phyloP scores from a whole-genome alignment of 2,329 filamentous ascomycete genomes.

The Ophiostoma piceae region DNA sequence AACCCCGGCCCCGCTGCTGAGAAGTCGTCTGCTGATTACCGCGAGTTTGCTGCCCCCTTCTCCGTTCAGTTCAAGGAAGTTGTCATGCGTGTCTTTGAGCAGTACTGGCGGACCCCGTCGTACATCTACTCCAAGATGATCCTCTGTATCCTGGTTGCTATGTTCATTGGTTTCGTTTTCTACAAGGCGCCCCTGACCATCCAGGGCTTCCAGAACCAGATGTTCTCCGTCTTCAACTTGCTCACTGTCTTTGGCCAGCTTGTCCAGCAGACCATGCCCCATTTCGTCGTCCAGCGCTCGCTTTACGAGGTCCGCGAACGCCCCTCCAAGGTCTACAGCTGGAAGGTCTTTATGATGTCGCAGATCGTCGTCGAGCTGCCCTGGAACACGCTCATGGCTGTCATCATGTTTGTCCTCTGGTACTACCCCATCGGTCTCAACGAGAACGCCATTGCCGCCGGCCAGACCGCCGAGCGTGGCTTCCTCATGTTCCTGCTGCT shows the following conservation, averaged over 20 bases:
- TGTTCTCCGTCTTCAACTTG: conserved; percentile 82
- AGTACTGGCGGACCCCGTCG: conserved; percentile 84
- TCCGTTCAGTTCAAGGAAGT: conserved; percentile 61
- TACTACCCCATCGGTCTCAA: conserved; percentile 83
- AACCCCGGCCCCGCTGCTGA: conserved; percentile 37
- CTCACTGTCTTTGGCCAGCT: conserved; percentile 76
- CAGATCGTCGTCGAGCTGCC: conserved; percentile 81
- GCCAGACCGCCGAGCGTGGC: conserved; percentile 61
- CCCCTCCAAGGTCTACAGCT: conserved; percentile 77
- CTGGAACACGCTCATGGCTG: conserved; percentile 70
- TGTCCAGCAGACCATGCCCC: conserved; percentile 76
- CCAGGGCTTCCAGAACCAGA: conserved; percentile 78
- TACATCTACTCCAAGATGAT: conserved; percentile 81
- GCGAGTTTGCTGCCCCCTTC: conserved; percentile 78
- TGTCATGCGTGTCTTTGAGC: conserved; percentile 61
- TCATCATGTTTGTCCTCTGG: conserved; percentile 63
- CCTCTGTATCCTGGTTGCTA: conserved; percentile 58
- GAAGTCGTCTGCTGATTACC: conserved; percentile 45
- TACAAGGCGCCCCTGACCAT: conserved; percentile 65
- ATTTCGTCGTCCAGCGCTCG: conserved; percentile 75
- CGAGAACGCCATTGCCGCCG: conserved; percentile 58
- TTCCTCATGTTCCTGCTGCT: conserved; percentile 75
- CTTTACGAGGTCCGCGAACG: conserved; percentile 82
- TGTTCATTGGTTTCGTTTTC: conserved; percentile 82
- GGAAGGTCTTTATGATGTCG: conserved; percentile 78